Evolutionary conservation across 768 basidiomycete species (phyloP).

Genomic region (Tylopilus sp.): DNA sequence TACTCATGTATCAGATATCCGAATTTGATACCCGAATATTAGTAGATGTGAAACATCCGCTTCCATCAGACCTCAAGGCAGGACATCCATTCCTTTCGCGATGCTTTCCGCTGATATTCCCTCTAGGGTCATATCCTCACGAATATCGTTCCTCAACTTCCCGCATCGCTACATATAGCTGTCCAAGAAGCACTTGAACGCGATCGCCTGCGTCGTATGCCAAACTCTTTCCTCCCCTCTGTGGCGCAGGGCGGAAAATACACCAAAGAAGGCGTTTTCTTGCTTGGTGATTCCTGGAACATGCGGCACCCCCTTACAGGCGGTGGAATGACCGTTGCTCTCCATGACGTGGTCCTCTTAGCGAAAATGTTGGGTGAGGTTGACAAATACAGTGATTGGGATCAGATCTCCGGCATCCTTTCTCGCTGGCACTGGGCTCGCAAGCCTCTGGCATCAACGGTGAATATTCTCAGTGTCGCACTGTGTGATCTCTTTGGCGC

Average conservation of each 20-base stretch:
- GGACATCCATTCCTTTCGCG: background rate
- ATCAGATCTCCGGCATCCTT: slow-evolving; percentile 47
- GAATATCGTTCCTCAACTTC: slow-evolving; percentile 80
- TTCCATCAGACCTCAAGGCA: slow-evolving; percentile 81
- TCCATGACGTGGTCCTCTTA: slow-evolving; percentile 80
- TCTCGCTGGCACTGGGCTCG: slow-evolving; percentile 82
- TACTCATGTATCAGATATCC: slow-evolving; percentile 90
- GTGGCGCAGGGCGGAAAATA: slow-evolving; percentile 54
- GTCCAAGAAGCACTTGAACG: slow-evolving; percentile 68
- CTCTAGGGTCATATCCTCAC: slow-evolving; percentile 62
- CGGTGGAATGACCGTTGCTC: slow-evolving; percentile 96
- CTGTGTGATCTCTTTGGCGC: slow-evolving; percentile 94
- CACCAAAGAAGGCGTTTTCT: slow-evolving; percentile 66
- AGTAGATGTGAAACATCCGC: slow-evolving; percentile 80
- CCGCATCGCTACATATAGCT: slow-evolving; percentile 61
- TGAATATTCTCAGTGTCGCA: slow-evolving; percentile 92
- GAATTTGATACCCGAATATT: slow-evolving; percentile 90
- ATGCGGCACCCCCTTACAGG: slow-evolving; percentile 99
- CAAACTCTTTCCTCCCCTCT: slow-evolving; percentile 89
- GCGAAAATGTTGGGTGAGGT: slow-evolving; percentile 54
- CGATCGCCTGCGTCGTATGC: slow-evolving; percentile 86
- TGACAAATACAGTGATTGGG: slow-evolving; percentile 45
- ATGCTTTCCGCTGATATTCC: background rate
- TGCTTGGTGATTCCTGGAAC: slow-evolving; percentile 96
- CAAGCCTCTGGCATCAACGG: slow-evolving; percentile 77